phyloP scores from a whole-genome alignment of 163 green algal genomes.

The Chloroidium sp. region DNA sequence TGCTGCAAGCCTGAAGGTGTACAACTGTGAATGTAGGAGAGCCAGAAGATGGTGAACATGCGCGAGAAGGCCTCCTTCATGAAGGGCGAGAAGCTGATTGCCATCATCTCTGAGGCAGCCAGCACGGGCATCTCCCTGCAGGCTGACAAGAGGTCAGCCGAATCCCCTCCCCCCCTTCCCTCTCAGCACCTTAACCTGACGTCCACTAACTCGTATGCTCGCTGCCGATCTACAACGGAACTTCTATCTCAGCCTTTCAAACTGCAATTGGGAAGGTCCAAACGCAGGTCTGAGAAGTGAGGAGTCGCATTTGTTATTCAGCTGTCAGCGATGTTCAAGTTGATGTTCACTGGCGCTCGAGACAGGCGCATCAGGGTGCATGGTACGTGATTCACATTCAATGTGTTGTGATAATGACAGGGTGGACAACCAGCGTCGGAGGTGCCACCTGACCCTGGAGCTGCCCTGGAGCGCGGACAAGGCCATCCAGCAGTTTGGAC shows the following conservation, averaged over 20 bases:
- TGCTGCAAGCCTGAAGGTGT: not conserved
- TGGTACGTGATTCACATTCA: not conserved
- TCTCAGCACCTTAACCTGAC: too few relatives aligned
- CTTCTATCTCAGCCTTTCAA: too few relatives aligned
- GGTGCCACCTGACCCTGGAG: constrained; percentile 47
- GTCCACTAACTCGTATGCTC: too few relatives aligned
- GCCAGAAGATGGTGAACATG: constrained; percentile 53
- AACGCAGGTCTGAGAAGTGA: too few relatives aligned
- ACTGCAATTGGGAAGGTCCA: too few relatives aligned
- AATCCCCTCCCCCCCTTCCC: too few relatives aligned
- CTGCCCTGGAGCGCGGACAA: constrained; percentile 59
- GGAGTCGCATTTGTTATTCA: too few relatives aligned
- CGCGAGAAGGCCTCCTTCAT: constrained; percentile 47
- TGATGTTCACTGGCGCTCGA: too few relatives aligned
- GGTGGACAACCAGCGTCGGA: constrained; percentile 35
- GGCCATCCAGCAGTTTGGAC: constrained; percentile 62
- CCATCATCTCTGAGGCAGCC: constrained; percentile 35
- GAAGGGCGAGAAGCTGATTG: constrained; percentile 40
- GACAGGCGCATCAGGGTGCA: too few relatives aligned
- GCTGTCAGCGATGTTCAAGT: too few relatives aligned
- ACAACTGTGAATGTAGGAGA: constrained; percentile 22
- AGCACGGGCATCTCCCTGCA: constrained; percentile 32
- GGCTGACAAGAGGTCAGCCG: constrained; percentile 22
- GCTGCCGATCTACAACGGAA: too few relatives aligned
- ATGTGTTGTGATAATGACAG: constrained; percentile 4